These are phyloP conservation scores for Starmerella geochares DNA, from an alignment of 805 yeast species.

Conservation along the genomic window DNA sequence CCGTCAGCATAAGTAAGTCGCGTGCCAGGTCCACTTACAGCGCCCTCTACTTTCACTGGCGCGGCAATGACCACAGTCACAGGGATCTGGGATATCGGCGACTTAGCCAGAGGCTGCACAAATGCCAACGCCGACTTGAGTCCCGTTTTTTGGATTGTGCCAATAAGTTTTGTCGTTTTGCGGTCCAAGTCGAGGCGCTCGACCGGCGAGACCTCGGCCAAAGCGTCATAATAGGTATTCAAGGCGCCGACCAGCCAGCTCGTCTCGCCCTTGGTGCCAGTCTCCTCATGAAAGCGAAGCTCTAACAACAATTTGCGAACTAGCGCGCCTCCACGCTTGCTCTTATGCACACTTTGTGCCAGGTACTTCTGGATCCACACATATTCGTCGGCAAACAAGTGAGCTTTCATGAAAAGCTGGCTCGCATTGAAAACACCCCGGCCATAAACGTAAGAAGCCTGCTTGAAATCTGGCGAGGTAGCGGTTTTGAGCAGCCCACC, in stretches of 20 bases:
- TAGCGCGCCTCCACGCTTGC: conserved; percentile 23
- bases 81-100: conserved; percentile 4
- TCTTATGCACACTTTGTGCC: conserved; percentile 17
- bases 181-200: conserved; percentile 25
- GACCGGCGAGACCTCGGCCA: conserved; percentile 20
- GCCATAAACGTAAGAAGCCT: conserved; percentile 25
- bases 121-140: conserved; percentile 21
- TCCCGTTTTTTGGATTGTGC: conserved; percentile 18
- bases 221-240: conserved; percentile 27
- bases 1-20: conserved; percentile 17
- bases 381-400: conserved; percentile 22
- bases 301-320: conserved; percentile 27
- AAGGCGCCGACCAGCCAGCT: conserved; percentile 26
- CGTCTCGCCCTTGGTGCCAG: conserved; percentile 20
- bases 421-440: conserved; percentile 23
- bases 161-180: conserved; percentile 22
- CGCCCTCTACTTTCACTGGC: conserved; percentile 3
- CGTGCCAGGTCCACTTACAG: conserved; percentile 10
- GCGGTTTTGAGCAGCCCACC: background rate
- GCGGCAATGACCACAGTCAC: conserved; percentile 10
- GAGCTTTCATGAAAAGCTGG: conserved; percentile 22
- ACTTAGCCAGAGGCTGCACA: background rate
- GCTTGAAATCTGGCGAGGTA: background rate
- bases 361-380: conserved; percentile 23
- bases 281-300: conserved; percentile 19